Percentiles rank a stretch among this genome's conserved stretches.
Evolutionary conservation across 2,329 filamentous ascomycete genomes (phyloP).

Genomic region (Colletotrichum simmondsii): DNA sequence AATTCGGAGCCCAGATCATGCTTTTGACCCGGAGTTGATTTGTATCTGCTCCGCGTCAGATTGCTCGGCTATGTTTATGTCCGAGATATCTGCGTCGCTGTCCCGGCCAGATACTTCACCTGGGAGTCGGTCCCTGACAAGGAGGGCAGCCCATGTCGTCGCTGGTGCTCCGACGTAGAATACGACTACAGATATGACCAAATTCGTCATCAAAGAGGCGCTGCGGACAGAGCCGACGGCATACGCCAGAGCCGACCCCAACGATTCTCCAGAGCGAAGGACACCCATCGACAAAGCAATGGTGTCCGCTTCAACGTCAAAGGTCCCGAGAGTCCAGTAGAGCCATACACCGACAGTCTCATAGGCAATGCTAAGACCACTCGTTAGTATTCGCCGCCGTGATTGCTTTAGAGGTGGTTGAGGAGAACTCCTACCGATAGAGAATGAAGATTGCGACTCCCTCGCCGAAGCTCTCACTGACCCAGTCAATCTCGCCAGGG

Average conservation of each 20-base stretch:
- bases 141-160: conserved; percentile 11
- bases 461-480: conserved; percentile 51
- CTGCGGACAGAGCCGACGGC: conserved; percentile 59
- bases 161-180: conserved; percentile 46
- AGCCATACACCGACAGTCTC: conserved; percentile 46
- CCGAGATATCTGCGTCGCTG: neutral
- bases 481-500: conserved; percentile 57
- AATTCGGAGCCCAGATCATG: neutral
- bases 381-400: neutral
- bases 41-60: conserved; percentile 13
- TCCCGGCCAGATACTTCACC: neutral
- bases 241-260: conserved; percentile 58
- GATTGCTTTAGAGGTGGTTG: conserved; percentile 49
- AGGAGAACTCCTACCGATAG: conserved; percentile 59
- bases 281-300: conserved; percentile 59
- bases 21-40: neutral
- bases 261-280: conserved; percentile 58
- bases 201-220: conserved; percentile 55
- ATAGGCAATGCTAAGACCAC: neutral
- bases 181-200: conserved; percentile 59
- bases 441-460: conserved; percentile 60
- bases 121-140: conserved; percentile 13
- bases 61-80: neutral
- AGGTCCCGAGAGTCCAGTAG: conserved; percentile 61
- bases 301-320: conserved; percentile 61